Conservation (phyloP, 768 basidiomycete species). For the Lactarius deliciosus region DNA sequence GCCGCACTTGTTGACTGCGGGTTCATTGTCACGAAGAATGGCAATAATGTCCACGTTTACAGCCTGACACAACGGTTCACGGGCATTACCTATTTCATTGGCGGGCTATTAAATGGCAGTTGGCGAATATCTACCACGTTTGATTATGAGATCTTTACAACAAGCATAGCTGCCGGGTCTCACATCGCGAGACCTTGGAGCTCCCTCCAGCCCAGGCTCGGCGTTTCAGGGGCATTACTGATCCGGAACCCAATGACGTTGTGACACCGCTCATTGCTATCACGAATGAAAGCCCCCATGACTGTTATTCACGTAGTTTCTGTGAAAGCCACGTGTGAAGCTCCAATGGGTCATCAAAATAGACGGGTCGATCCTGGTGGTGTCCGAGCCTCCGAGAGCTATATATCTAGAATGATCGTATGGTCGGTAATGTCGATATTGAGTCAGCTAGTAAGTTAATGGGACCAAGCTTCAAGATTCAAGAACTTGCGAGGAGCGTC, state of each 20-base stretch:
- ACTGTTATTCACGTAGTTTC: neutral
- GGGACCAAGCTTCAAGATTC: neutral
- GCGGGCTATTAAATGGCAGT: neutral
- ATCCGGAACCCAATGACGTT: neutral
- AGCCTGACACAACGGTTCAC: neutral
- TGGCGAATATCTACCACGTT: neutral
- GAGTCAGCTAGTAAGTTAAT: neutral
- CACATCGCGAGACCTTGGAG: neutral
- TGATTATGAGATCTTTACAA: neutral
- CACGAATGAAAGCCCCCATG: neutral
- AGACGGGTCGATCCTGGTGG: neutral
- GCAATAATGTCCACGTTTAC: neutral
- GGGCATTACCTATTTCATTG: neutral
- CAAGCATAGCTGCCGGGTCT: neutral
- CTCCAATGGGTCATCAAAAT: neutral
- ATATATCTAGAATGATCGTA: neutral
- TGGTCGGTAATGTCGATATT: neutral
- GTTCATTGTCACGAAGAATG: neutral
- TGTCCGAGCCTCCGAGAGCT: neutral
- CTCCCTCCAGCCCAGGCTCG: neutral
- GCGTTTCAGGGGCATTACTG: neutral
- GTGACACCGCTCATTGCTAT: neutral
- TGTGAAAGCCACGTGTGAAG: neutral
- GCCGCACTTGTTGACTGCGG: neutral
- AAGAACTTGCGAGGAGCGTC: neutral